Base-by-base conservation (phyloP, 106 monocot genomes). In the Posidonia australis region DNA sequence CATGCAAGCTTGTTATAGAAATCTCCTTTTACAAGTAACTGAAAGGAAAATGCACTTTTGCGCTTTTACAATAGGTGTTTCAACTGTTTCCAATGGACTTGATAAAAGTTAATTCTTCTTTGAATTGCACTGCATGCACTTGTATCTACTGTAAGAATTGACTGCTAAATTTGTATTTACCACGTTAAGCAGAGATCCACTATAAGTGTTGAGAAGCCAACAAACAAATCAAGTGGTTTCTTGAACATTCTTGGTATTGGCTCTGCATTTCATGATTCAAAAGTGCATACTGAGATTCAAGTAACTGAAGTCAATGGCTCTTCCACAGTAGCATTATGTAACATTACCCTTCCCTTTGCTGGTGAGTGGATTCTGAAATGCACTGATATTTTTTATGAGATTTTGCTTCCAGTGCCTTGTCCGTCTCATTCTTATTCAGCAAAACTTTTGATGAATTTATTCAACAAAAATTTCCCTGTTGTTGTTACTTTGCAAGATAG, bases 261-360 rank as follows among this genome's bases (percentile, higher is more conserved):
- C 32, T 62, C 70, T 71, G 13, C 48, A 22, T 62, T 62, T 17
- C 44, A 27, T 22, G 49, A 21, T 13, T 32, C 29, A 25, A 13
- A 25, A 13, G 26, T 3, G 26, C 61, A 51, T 46, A 49, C 49
- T 30, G 58, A 46, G 51, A 66, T 60, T 22, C 57, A 59, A 46
- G 49, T 74, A 28, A 47, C 5, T 36, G 74, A 74, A 51, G 17
- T 54, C 17, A 46, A n/a, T 14, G 74, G 42, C 22, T 47, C 19
- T 41, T 46, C 60, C 7, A 57, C 17, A 5, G 31, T 0, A 28
- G 14, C 59, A 16, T 59, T 74, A 7, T 74, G 74, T 60, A 74
- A 23, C 26, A 74, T 74, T 21, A 32, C 55, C 13, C 44, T 74
- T 21, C 66, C 67, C 13, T 56, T 49, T 42, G 46, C 19, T 67